Percentiles rank a stretch among this genome's conserved stretches.
Evolutionary conservation across 73 alveolate species (phyloP).

Genomic region (Paramecium pentaurelia): DNA sequence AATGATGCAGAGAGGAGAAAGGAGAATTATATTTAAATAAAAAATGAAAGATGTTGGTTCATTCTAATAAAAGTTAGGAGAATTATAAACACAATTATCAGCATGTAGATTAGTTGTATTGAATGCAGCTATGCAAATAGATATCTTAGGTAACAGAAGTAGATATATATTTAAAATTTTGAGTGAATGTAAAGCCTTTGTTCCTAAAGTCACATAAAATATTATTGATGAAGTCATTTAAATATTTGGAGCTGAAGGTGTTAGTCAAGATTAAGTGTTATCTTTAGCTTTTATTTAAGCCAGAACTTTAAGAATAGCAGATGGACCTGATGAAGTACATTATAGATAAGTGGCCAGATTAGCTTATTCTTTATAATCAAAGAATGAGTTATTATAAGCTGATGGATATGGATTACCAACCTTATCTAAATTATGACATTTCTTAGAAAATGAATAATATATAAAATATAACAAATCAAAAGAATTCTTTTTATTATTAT

Average conservation of each 20-base stretch:
- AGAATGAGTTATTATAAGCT: not conserved
- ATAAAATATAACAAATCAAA: not conserved
- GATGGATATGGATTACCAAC: not conserved
- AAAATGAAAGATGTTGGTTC: slow-evolving; percentile 33
- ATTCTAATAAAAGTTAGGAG: slow-evolving; percentile 51
- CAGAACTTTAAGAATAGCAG: slow-evolving; percentile 72
- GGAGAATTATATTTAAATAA: slow-evolving; percentile 23
- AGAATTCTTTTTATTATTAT: not conserved
- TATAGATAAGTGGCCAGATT: slow-evolving; percentile 64
- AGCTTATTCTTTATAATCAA: not conserved
- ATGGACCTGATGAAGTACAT: slow-evolving; percentile 81
- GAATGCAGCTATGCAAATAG: slow-evolving; percentile 56
- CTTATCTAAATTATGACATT: not conserved
- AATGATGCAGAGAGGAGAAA: slow-evolving; percentile 54
- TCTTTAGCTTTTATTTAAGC: slow-evolving; percentile 64
- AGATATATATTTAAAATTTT: not conserved
- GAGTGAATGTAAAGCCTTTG: slow-evolving; percentile 43
- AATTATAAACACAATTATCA: slow-evolving; percentile 22
- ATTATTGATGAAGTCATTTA: slow-evolving; percentile 60
- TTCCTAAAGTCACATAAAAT: slow-evolving; percentile 52
- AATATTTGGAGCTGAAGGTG: slow-evolving; percentile 65
- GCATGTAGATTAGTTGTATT: slow-evolving; percentile 46
- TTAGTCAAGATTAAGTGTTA: slow-evolving; percentile 29
- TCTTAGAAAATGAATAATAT: not conserved
- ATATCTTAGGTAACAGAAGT: slow-evolving; percentile 41